Conservation (phyloP, 192 early-diverging fungal genomes). For the Linnemannia exigua region DNA sequence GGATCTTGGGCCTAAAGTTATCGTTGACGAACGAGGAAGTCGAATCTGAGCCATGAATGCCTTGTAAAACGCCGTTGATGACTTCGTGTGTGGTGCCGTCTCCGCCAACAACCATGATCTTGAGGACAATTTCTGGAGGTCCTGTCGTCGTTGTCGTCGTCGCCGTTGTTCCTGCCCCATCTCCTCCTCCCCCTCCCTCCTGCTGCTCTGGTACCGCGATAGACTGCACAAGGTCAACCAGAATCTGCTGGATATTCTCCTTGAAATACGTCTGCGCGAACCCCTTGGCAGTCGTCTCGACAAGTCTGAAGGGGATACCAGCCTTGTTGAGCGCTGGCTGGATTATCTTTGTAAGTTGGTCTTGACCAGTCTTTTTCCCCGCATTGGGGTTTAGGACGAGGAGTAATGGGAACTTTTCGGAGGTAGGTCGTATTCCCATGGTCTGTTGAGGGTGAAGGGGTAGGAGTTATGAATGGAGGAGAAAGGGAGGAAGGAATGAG, state of each 20-base stretch:
- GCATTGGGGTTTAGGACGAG: constrained; percentile 57
- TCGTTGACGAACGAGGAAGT: background rate
- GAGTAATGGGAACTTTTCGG: constrained; percentile 19
- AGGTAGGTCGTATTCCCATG: constrained; percentile 20
- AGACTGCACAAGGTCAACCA: constrained; percentile 26
- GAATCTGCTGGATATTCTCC: constrained; percentile 21
- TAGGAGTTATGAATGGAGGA: background rate
- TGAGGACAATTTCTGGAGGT: background rate
- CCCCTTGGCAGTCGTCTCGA: constrained; percentile 24
- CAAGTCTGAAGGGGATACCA: constrained; percentile 12
- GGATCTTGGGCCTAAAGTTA: constrained; percentile 11
- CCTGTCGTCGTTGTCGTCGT: background rate
- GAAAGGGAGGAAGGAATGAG: too few species aligned
- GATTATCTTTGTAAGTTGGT: constrained; percentile 34
- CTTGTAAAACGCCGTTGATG: constrained; percentile 59
- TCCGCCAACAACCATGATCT: constrained; percentile 61
- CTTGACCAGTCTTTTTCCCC: constrained; percentile 28
- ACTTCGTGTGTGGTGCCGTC: constrained; percentile 67
- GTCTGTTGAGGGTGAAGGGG: background rate
- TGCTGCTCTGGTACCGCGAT: background rate
- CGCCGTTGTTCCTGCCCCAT: background rate
- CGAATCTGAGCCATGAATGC: background rate
- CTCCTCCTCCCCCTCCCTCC: background rate
- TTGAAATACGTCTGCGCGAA: constrained; percentile 30
- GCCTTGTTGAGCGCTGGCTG: constrained; percentile 43